A percentile compares a stretch with the other conserved stretches of the same genome.
These are phyloP conservation scores for Gypsophila paniculata DNA, from an alignment of 179 eudicot genomes.

Conservation along the genomic window DNA sequence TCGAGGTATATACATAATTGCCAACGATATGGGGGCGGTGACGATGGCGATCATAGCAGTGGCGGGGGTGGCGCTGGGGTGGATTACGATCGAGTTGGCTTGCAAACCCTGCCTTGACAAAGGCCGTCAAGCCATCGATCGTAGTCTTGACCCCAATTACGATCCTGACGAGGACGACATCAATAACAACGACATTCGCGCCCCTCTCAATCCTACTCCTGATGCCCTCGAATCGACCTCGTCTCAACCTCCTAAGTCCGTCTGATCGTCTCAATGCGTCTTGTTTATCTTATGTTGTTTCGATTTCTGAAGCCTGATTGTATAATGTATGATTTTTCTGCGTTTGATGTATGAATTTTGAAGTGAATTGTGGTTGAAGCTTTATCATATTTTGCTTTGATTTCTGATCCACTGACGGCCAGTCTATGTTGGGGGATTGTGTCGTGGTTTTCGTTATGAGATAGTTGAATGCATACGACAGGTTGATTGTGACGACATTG, in stretches of 20 bases:
- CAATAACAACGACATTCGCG: constrained; percentile 25
- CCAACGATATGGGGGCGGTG: constrained; percentile 29
- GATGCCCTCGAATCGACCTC: background rate
- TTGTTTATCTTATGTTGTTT: background rate
- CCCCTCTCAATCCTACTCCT: constrained; percentile 52
- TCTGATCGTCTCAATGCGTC: background rate
- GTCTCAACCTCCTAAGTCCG: background rate
- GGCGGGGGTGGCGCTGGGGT: constrained; percentile 57
- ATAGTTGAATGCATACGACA: no score
- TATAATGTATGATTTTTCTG: no score
- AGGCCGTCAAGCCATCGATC: constrained; percentile 86
- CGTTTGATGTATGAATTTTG: no score
- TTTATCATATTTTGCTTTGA: no score
- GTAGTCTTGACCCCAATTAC: constrained; percentile 76
- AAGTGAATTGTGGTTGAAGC: no score
- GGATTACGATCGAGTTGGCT: constrained; percentile 77
- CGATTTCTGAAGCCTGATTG: background rate
- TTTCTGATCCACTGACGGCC: no score
- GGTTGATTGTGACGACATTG: no score
- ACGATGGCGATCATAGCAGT: constrained; percentile 61
- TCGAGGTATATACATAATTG: no score
- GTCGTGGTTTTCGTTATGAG: no score
- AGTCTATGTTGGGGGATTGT: no score
- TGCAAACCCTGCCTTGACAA: constrained; percentile 84
- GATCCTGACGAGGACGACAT: constrained; percentile 60